A percentile compares a stretch with the other conserved stretches of the same genome.
phyloP scores from a whole-genome alignment of 371 early-diverging fungal genomes.

The Syncephalastrum sp. region DNA sequence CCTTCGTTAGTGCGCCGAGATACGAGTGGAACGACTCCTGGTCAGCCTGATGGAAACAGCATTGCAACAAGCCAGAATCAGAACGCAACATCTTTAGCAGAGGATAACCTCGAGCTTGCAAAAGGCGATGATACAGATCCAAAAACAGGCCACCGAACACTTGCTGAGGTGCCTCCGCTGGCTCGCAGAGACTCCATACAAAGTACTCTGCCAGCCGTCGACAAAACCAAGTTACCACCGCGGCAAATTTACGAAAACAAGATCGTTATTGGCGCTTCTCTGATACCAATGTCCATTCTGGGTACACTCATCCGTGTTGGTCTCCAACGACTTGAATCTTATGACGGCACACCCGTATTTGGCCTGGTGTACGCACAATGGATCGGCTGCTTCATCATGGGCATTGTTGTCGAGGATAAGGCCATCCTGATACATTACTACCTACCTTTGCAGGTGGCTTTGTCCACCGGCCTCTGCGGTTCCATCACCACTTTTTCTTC shows the following conservation, averaged over 20 bases:
- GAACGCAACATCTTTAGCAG: neutral
- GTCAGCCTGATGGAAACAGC: neutral
- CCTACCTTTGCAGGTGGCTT: constrained; percentile 55
- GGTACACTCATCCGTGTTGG: constrained; percentile 67
- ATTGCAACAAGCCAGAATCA: neutral
- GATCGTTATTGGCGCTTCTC: constrained; percentile 24
- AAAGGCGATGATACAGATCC: neutral
- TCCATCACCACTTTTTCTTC: constrained; percentile 87
- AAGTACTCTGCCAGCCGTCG: neutral
- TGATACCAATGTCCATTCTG: constrained; percentile 65
- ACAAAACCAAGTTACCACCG: neutral
- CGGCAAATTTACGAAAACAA: constrained; percentile 36
- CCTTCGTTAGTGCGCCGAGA: neutral
- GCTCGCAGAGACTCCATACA: neutral
- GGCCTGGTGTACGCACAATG: constrained; percentile 67
- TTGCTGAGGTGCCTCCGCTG: constrained; percentile 2
- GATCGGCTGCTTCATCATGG: constrained; percentile 74
- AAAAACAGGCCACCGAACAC: neutral
- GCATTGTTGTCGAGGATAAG: constrained; percentile 33
- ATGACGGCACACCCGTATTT: constrained; percentile 62
- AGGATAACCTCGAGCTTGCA: constrained; percentile 4
- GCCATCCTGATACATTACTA: constrained; percentile 26
- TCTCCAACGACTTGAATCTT: constrained; percentile 53
- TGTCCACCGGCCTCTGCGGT: constrained; percentile 82
- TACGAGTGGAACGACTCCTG: neutral